phyloP scores from a whole-genome alignment of 2,329 filamentous ascomycete genomes.

The Calonectria hawksworthii region DNA sequence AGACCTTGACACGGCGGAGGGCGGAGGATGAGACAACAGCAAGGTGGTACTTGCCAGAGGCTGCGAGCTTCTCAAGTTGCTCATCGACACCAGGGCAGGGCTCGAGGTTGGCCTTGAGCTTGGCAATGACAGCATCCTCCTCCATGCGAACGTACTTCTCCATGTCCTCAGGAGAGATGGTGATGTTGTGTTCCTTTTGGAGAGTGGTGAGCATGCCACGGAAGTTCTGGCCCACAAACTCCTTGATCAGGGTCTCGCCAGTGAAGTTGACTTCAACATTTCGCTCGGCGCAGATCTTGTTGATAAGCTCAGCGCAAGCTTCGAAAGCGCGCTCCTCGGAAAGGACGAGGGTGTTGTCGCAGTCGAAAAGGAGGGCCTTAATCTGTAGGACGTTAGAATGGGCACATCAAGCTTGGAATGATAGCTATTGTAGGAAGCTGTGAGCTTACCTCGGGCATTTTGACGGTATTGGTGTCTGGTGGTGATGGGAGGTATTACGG shows the following conservation, averaged over 20 bases:
- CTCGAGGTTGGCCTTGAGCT: constrained; percentile 76
- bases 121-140: constrained; percentile 86
- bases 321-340: constrained; percentile 93
- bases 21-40: constrained; percentile 88
- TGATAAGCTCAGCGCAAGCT: constrained; percentile 90
- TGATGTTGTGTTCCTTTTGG: constrained; percentile 81
- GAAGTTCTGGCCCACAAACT: constrained; percentile 96
- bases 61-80: constrained; percentile 74
- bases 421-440: constrained; percentile 3
- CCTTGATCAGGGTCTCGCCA: constrained; percentile 81
- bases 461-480: constrained; percentile 11
- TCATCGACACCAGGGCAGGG: constrained; percentile 79
- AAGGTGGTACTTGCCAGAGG: constrained; percentile 76
- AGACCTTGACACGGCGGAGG: constrained; percentile 81
- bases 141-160: constrained; percentile 82
- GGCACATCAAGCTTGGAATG: neutral
- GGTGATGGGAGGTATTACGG: neutral
- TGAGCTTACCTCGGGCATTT: constrained; percentile 24
- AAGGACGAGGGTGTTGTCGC: constrained; percentile 93
- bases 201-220: constrained; percentile 88
- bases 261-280: constrained; percentile 79
- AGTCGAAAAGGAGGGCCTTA: constrained; percentile 81
- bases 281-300: constrained; percentile 82
- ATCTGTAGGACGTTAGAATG: constrained; percentile 56
- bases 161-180: constrained; percentile 76